Evolutionary conservation across 2,329 filamentous ascomycete species (phyloP), one percentile per base, ranked within the genome.

Genomic region (Nigrospora osmanthi): DNA sequence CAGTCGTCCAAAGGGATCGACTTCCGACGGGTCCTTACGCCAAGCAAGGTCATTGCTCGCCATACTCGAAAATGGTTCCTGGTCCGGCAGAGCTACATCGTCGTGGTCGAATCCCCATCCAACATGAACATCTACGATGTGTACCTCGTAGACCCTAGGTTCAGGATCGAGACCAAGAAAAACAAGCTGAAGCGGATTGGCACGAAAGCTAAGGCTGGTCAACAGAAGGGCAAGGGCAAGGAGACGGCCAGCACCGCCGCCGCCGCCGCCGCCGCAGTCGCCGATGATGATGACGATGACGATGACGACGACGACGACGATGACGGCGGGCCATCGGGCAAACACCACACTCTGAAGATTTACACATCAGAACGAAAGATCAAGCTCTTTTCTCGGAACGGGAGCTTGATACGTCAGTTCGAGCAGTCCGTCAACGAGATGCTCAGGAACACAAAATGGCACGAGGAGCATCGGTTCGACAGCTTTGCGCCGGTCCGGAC

Each of bases 101-200:
- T 95, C 38, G 96, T 91, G 54, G 90, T 97, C n/a, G 91, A 97
- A 61, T 96, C 93, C 0, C 93, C 93, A 0, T 91, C 97, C 62
- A 95, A 95, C 56, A 95, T 97, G 86, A 91, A 95, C 58, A 94
- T 97, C 32, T 96, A 95, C 62, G 94, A 98, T 66, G 93, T 98
- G 17, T 97, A 96, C 63, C 75, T 98, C n/a, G 87, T 97, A 23
- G 93, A 98, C 60, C 77, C 86, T 1, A 84, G 87, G 56, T 98
- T 98, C 66, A 75, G 78, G 43, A 82, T 96, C 41, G 82, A 89
- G 50, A 81, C 86, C 45, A 89, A 89, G 65, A 80, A 78, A 53
- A 74, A 68, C 53, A 75, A 76, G 49, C 60, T 76, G 14, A 84
- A 17, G 81, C 83, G 52, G 80, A 53, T 72, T 61, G 61, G 45